A percentile compares a stretch with the other conserved stretches of the same genome.
Evolutionary conservation across 2,329 filamentous ascomycete genomes (phyloP).

Genomic region (Coccinonectria pachysandricola): DNA sequence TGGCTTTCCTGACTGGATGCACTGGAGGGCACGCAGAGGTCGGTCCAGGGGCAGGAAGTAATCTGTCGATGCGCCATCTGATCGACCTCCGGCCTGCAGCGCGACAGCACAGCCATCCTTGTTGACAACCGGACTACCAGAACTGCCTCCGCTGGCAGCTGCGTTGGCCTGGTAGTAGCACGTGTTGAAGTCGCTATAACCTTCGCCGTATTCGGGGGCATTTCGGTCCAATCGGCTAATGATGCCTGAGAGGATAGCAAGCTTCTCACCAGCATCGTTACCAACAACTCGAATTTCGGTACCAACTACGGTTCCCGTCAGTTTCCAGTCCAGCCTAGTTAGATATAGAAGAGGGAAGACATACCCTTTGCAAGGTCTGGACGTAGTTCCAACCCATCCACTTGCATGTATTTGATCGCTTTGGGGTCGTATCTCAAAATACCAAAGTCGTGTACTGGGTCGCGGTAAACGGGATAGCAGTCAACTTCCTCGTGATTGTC

Average conservation of each 20-base stretch:
- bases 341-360: slow-evolving; percentile 9
- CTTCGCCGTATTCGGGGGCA: slow-evolving; percentile 93
- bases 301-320: slow-evolving; percentile 46
- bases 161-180: slow-evolving; percentile 98
- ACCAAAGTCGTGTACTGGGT: slow-evolving; percentile 97
- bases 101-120: slow-evolving; percentile 87
- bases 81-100: slow-evolving; percentile 84
- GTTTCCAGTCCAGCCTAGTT: background rate
- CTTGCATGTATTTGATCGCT: slow-evolving; percentile 93
- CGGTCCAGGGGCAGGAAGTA: slow-evolving; percentile 94
- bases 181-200: slow-evolving; percentile 93
- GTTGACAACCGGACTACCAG: slow-evolving; percentile 96
- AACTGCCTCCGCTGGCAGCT: slow-evolving; percentile 91
- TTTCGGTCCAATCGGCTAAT: slow-evolving; percentile 95
- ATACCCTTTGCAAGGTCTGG: slow-evolving; percentile 70
- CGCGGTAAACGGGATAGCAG: slow-evolving; percentile 91
- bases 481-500: slow-evolving; percentile 98
- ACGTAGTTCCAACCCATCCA: slow-evolving; percentile 67
- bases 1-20: slow-evolving; percentile 63
- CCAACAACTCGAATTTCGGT: slow-evolving; percentile 94
- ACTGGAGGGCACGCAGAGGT: slow-evolving; percentile 75
- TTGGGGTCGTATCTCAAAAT: slow-evolving; percentile 94
- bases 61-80: slow-evolving; percentile 91
- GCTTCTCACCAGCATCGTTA: slow-evolving; percentile 96
- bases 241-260: slow-evolving; percentile 94